These are phyloP conservation scores for Letharia columbiana DNA, from an alignment of 495 filamentous ascomycete species.

Conservation along the genomic window DNA sequence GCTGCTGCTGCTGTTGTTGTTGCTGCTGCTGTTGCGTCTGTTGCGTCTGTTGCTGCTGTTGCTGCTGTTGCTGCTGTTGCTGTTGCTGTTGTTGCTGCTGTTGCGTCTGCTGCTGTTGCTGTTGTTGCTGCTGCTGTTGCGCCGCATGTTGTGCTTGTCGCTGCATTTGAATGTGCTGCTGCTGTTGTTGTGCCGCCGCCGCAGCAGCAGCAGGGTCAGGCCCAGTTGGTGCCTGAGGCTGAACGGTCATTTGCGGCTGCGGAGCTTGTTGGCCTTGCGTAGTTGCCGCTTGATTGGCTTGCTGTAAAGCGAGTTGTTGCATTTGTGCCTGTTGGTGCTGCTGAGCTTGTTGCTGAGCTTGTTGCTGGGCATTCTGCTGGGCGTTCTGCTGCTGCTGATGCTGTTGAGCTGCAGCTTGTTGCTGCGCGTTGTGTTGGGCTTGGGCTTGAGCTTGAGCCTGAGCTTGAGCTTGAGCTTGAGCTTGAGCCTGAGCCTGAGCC, in stretches of 20 bases:
- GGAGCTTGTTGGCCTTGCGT: constrained; percentile 25
- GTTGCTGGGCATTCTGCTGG: constrained; percentile 31
- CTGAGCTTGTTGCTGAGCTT: constrained; percentile 34
- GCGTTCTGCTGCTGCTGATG: constrained; percentile 26
- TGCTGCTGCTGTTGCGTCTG: constrained; percentile 20
- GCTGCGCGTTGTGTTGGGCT: constrained; percentile 26
- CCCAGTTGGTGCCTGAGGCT: constrained; percentile 20
- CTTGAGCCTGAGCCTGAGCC: constrained; percentile 33
- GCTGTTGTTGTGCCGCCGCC: constrained; percentile 37
- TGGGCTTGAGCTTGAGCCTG: constrained; percentile 27
- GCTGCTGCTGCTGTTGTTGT: constrained; percentile 30
- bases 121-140: constrained; percentile 10
- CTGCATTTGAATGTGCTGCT: constrained; percentile 23
- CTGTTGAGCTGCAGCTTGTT: constrained; percentile 25
- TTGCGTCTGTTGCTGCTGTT: background rate
- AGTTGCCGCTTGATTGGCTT: constrained; percentile 31
- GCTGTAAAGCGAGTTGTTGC: constrained; percentile 33
- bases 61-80: constrained; percentile 26
- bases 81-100: constrained; percentile 29
- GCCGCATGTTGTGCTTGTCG: constrained; percentile 6
- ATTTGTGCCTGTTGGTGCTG: constrained; percentile 35
- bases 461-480: constrained; percentile 27
- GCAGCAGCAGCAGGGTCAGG: constrained; percentile 20
- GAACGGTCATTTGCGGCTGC: constrained; percentile 23
- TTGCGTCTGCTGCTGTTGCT: constrained; percentile 30